Percentiles rank a stretch among this genome's conserved stretches.
Evolutionary conservation across 148 eudicot genomes (phyloP).

Genomic region (Chenopodium formosanum): DNA sequence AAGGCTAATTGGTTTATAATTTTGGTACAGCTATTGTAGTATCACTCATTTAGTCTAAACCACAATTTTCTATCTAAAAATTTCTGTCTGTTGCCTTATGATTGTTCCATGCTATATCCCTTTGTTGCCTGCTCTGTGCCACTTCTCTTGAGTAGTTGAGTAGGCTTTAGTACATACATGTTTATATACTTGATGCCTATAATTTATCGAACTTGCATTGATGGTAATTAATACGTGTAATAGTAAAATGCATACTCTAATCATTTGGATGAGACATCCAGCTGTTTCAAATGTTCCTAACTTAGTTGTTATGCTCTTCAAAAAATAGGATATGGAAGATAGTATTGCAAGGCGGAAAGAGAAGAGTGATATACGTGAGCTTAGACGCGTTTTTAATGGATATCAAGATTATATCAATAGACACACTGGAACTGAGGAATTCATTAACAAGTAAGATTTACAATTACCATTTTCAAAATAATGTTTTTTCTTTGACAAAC

Average conservation of each 20-base stretch:
- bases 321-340: constrained; percentile 64
- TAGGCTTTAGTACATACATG: too few relatives aligned
- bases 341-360: constrained; percentile 67
- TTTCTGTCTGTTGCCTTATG: too few relatives aligned
- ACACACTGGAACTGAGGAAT: constrained; percentile 62
- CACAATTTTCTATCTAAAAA: too few relatives aligned
- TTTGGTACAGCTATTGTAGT: neutral
- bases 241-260: neutral
- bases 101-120: too few relatives aligned
- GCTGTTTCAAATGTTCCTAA: neutral
- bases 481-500: neutral
- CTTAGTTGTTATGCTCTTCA: constrained; percentile 1
- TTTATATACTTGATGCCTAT: too few relatives aligned
- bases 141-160: too few relatives aligned
- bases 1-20: neutral
- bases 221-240: neutral
- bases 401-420: constrained; percentile 64
- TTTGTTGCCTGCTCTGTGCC: too few relatives aligned
- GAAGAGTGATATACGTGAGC: constrained; percentile 87
- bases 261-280: neutral
- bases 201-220: too few relatives aligned
- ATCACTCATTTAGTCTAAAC: neutral
- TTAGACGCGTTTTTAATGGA: constrained; percentile 66
- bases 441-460: constrained; percentile 60
- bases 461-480: neutral